A percentile compares a stretch with the other conserved stretches of the same genome.
phyloP scores from a whole-genome alignment of 257 asterid genomes.

The Solanum habrochaites region DNA sequence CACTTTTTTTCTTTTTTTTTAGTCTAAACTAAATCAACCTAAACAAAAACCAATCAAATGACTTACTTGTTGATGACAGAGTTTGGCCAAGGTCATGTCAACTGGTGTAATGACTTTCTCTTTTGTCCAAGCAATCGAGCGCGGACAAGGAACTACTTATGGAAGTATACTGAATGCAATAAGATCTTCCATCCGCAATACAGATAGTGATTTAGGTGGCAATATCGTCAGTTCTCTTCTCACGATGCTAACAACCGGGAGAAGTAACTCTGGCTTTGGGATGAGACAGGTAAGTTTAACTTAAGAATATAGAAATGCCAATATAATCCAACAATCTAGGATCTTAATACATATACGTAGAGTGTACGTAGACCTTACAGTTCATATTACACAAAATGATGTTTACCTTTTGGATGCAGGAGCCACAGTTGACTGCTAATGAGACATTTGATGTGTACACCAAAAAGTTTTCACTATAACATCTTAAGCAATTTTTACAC shows the following conservation, averaged over 20 bases:
- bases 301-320: background rate
- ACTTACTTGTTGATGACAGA: slow-evolving; percentile 21
- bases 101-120: slow-evolving; percentile 96
- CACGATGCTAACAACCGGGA: slow-evolving; percentile 72
- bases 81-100: slow-evolving; percentile 71
- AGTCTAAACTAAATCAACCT: background rate
- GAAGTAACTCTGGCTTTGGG: slow-evolving; percentile 33
- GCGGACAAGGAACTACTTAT: slow-evolving; percentile 59
- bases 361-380: background rate
- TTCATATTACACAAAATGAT: background rate
- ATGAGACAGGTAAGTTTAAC: slow-evolving; percentile 43
- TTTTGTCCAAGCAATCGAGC: slow-evolving; percentile 83
- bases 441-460: slow-evolving; percentile 68
- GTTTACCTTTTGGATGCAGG: slow-evolving; percentile 30
- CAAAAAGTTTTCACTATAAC: slow-evolving; percentile 60
- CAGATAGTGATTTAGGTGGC: slow-evolving; percentile 33
- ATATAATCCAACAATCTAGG: background rate
- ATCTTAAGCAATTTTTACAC: background rate
- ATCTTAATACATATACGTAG: background rate
- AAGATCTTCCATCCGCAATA: slow-evolving; percentile 56
- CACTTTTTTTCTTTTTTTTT: background rate
- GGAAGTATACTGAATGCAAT: slow-evolving; percentile 71
- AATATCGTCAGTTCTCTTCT: slow-evolving; percentile 48
- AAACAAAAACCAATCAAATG: background rate
- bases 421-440: slow-evolving; percentile 61